Evolutionary conservation across 495 filamentous ascomycete species (phyloP), one percentile per base, ranked within the genome.

Genomic region (Neurospora africana): DNA sequence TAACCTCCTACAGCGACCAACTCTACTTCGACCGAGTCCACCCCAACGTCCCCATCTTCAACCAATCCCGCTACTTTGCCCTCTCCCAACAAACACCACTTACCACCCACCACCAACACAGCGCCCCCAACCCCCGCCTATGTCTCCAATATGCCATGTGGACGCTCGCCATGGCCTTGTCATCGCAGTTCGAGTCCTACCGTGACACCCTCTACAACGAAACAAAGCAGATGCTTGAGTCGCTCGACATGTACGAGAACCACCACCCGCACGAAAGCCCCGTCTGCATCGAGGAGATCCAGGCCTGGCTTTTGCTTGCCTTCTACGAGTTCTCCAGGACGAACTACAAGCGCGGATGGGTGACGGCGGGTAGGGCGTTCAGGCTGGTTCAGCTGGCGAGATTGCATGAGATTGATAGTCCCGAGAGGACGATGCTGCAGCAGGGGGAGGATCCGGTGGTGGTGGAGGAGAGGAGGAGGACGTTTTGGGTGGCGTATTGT

Each of bases 21-120:
- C 75, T 89, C 27, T 89, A 88, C 69, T 88, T 89, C 72, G 87
- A 89, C 61, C 82, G 87, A 37, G 85, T 88, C 5, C 86, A 89
- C 43, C 81, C 85, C 13, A 83, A 84, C 33, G 78, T 84, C 2
- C 87, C 87, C 3, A 86, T 89, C 15, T 76, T 89, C 8, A 84
- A 88, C 72, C 81, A 85, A 70, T 75, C 77, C 3, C 72, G 75
- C 6, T 80, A 80, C 38, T 77, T 78, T 23, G 65, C 76, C 74
- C 68, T 72, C 72, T 71, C 75, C 5, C 75, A 72, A 23, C 76
- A 75, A 33, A 33, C 6, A 61, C 53, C 53, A 7, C 53, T 33
- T 27, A 33, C 53, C 11, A 4, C 21, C 23, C 27, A 58, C 47
- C 47, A 58, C 23, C 21, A 10, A 21, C 5, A 27, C 44, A 37